Conservation (phyloP, 352 stramenopile species). For the Globisporangium perplexum region DNA sequence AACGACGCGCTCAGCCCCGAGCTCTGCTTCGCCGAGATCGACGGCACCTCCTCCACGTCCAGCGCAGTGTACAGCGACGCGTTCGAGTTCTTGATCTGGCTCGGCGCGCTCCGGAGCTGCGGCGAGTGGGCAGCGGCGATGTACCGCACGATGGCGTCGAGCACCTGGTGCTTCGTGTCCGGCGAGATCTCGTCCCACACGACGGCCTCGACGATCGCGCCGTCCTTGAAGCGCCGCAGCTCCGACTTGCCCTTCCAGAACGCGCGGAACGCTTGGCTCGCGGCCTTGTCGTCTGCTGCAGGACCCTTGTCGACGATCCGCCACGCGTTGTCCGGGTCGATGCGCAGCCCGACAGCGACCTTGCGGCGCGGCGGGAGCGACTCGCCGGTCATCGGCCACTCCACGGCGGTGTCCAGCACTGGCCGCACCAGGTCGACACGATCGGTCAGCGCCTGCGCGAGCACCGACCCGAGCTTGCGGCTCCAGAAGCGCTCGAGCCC, state of each 20-base stretch:
- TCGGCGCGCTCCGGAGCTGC: conserved; percentile 26
- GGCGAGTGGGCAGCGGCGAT: conserved; percentile 65
- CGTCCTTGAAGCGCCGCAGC: conserved; percentile 88
- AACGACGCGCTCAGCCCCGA: conserved; percentile 40
- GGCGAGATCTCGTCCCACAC: conserved; percentile 80
- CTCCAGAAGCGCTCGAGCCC: conserved; percentile 70
- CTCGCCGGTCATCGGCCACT: conserved; percentile 47
- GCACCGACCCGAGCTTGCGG: conserved; percentile 39
- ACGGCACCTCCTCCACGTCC: conserved; percentile 46
- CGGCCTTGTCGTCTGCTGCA: conserved; percentile 70
- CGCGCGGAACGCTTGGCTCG: conserved; percentile 63
- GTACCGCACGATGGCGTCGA: conserved; percentile 74
- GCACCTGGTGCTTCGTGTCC: conserved; percentile 63
- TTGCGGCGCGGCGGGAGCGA: conserved; percentile 38
- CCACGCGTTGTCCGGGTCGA: conserved; percentile 69
- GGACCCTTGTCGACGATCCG: conserved; percentile 89
- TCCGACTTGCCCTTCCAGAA: conserved; percentile 90
- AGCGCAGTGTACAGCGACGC: conserved; percentile 58
- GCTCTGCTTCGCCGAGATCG: conserved; percentile 27
- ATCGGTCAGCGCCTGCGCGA: conserved; percentile 56
- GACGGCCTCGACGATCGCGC: conserved; percentile 84
- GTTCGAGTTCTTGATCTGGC: conserved; percentile 73
- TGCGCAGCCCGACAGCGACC: conserved; percentile 73
- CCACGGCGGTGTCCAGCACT: conserved; percentile 27
- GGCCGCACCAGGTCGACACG: conserved; percentile 61